Evolutionary conservation across 2,329 filamentous ascomycete species (phyloP).

Genomic region (Xylaria sp.): DNA sequence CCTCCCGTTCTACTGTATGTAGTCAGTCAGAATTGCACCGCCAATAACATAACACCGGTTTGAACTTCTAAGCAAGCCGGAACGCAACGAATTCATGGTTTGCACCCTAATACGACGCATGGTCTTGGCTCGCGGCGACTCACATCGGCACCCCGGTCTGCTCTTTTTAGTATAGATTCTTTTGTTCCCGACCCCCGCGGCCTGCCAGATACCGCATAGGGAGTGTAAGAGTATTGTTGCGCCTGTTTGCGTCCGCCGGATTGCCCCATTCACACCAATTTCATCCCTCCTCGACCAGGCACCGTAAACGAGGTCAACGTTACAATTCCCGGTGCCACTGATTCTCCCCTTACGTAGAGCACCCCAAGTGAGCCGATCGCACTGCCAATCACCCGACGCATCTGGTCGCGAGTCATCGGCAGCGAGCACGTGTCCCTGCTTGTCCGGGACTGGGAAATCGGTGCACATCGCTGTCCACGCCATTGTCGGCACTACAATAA

Average conservation of each 20-base stretch:
- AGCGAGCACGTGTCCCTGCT: not conserved
- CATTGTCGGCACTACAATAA: not conserved
- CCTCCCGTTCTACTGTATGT: no score
- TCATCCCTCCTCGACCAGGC: slow-evolving; percentile 27
- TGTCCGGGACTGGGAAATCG: not conserved
- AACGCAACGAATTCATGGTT: not conserved
- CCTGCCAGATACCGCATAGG: not conserved
- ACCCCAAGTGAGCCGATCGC: not conserved
- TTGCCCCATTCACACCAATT: slow-evolving; percentile 17
- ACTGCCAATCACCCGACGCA: not conserved
- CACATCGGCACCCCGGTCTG: not conserved
- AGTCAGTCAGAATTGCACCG: no score
- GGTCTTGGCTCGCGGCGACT: not conserved
- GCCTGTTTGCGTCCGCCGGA: slow-evolving; percentile 12
- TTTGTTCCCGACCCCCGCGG: not conserved
- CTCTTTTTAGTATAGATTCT: not conserved
- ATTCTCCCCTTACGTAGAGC: not conserved
- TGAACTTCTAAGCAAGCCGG: no score
- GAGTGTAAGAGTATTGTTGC: no score
- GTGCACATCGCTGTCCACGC: not conserved
- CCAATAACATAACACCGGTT: no score
- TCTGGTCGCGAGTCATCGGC: not conserved
- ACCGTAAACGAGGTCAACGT: slow-evolving; percentile 36
- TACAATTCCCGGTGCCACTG: slow-evolving; percentile 29
- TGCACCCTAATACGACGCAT: not conserved